These are phyloP conservation scores for Rhipidocladum racemiflorum DNA, from an alignment of 176 grass and related monocot species.

Conservation along the genomic window DNA sequence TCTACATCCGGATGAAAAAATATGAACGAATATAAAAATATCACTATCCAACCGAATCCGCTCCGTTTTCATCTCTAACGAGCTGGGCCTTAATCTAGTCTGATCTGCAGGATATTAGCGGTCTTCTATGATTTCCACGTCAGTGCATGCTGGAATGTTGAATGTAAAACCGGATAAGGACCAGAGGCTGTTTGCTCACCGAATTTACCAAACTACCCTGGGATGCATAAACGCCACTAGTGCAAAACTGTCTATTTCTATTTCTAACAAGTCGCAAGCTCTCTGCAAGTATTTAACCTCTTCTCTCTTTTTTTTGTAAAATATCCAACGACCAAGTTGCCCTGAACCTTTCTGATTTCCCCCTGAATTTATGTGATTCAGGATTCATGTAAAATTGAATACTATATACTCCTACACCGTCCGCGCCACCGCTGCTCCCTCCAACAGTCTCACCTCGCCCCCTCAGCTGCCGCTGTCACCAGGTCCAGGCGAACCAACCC, in stretches of 20 bases:
- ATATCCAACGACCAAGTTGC: neutral
- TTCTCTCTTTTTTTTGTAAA: neutral
- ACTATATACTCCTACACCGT: no score
- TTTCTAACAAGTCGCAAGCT: neutral
- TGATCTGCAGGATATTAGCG: neutral
- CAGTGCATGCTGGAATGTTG: neutral
- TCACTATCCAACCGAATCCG: no score
- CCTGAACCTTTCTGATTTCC: neutral
- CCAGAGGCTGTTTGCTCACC: neutral
- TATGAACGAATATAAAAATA: no score
- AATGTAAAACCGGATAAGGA: conserved; percentile 34
- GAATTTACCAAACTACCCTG: neutral
- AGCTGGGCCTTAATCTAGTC: neutral
- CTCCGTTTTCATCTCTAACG: no score
- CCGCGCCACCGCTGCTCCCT: no score
- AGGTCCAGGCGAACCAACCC: no score
- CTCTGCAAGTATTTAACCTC: neutral
- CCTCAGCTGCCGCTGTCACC: no score
- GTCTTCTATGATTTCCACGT: conserved; percentile 11
- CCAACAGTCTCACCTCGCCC: no score
- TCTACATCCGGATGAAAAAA: no score
- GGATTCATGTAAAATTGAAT: neutral
- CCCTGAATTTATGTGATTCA: neutral
- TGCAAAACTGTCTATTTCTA: neutral
- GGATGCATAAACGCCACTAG: no score